A percentile compares a stretch with the other conserved stretches of the same genome.
These are phyloP conservation scores for Syzygium grande DNA, from an alignment of 345 rosid species.

Conservation along the genomic window DNA sequence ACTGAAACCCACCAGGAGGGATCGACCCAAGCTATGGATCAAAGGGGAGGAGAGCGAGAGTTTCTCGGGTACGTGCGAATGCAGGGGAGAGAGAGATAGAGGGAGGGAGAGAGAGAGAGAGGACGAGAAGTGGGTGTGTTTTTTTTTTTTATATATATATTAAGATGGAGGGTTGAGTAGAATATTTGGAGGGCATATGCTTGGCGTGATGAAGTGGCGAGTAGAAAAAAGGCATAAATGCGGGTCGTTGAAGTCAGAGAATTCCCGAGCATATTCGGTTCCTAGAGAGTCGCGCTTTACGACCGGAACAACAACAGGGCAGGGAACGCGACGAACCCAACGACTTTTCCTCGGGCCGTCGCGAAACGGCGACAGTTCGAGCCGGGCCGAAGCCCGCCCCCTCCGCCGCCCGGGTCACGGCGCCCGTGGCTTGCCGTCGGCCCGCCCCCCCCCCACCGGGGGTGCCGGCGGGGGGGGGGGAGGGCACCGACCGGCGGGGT, in stretches of 20 bases:
- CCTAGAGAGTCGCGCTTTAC: neutral
- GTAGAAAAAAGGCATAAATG: constrained; percentile 17
- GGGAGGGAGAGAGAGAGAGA: neutral
- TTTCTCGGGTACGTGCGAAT: neutral
- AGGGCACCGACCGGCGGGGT: too few species aligned
- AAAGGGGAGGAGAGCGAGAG: neutral
- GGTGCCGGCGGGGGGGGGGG: too few species aligned
- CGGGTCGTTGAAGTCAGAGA: constrained; percentile 29
- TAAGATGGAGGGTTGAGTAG: constrained; percentile 1
- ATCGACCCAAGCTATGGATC: neutral
- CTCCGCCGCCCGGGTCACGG: too few species aligned
- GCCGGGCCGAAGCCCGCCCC: too few species aligned
- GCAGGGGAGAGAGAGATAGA: neutral
- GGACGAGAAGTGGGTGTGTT: neutral
- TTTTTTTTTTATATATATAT: neutral
- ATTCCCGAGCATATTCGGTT: constrained; percentile 53
- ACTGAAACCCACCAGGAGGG: neutral
- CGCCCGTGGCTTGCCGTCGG: neutral
- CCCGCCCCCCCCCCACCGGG: too few species aligned
- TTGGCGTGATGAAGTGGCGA: constrained; percentile 50
- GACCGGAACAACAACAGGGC: neutral
- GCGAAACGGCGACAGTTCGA: neutral
- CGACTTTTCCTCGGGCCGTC: neutral
- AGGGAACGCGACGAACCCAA: neutral
- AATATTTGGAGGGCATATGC: constrained; percentile 58